Percentiles rank a stretch among this genome's conserved stretches.
These are phyloP conservation scores for Sugiyamaella castrensis DNA, from an alignment of 1,139 yeast genomes.

Conservation along the genomic window DNA sequence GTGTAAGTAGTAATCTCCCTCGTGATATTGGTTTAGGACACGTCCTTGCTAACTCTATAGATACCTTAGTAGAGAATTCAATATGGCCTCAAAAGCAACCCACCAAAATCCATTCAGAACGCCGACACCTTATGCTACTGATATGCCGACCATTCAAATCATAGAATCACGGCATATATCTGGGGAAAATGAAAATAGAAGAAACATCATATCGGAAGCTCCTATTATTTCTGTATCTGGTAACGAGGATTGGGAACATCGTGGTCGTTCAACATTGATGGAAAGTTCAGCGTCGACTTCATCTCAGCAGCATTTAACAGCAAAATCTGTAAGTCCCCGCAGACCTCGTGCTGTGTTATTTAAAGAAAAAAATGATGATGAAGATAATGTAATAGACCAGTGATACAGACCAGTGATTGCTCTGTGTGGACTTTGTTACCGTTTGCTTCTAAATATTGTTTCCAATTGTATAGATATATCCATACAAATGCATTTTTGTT, in stretches of 20 bases:
- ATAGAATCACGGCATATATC: neutral
- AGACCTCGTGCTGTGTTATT: neutral
- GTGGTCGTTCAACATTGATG: neutral
- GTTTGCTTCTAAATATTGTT: too few species aligned
- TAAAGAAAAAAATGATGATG: neutral
- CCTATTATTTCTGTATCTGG: neutral
- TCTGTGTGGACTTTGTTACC: too few species aligned
- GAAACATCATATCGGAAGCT: conserved; percentile 3
- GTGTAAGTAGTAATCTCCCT: conserved; percentile 6
- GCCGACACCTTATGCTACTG: neutral
- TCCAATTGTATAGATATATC: too few species aligned
- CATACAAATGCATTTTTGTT: conserved; percentile 4
- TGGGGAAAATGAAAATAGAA: neutral
- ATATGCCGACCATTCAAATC: conserved; percentile 5
- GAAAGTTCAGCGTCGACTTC: conserved; percentile 12
- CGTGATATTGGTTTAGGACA: too few species aligned
- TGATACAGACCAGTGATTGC: too few species aligned
- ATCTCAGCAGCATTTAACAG: conserved; percentile 13
- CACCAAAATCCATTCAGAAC: neutral
- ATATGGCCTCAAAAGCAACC: too few species aligned
- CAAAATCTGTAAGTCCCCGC: conserved; percentile 19
- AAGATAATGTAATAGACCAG: neutral
- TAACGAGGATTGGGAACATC: neutral
- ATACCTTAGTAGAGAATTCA: too few species aligned
- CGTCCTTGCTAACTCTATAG: too few species aligned